Percentiles rank a stretch among this genome's conserved stretches.
Evolutionary conservation across 2,329 filamentous ascomycete species (phyloP).

Genomic region (Colletotrichum sp.): DNA sequence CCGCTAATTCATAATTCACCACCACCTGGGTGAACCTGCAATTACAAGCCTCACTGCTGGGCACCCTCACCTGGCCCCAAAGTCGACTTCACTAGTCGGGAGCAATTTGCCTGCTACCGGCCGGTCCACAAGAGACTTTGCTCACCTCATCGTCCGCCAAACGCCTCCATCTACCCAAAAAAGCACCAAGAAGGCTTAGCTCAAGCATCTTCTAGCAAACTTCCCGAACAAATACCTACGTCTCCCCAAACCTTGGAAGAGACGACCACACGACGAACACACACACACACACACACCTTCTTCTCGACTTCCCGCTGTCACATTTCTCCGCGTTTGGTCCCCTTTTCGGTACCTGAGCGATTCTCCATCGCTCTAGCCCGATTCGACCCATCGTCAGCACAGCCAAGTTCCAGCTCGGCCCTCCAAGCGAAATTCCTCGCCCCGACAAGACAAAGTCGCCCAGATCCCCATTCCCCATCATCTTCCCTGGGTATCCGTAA

Average conservation of each 20-base stretch:
- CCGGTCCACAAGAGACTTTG: neutral
- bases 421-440: conserved; percentile 20
- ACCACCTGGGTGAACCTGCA: conserved; percentile 5
- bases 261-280: neutral
- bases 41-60: neutral
- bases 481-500: neutral
- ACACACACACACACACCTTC: neutral
- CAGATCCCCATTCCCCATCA: conserved; percentile 2
- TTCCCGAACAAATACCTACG: conserved; percentile 17
- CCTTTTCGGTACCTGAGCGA: conserved; percentile 13
- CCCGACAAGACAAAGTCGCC: neutral
- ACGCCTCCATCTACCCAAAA: neutral
- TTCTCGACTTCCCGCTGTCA: conserved; percentile 17
- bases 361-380: conserved; percentile 6
- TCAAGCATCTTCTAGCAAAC: neutral
- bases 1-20: conserved; percentile 8
- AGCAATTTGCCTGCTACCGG: neutral
- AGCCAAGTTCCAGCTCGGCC: neutral
- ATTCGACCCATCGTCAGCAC: neutral
- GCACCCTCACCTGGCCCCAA: neutral
- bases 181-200: neutral
- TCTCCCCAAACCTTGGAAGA: neutral
- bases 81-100: neutral
- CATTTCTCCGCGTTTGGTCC: conserved; percentile 19
- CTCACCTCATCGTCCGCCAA: neutral